Conservation (phyloP, 371 early-diverging fungal species). For the Mortierella sp. region DNA sequence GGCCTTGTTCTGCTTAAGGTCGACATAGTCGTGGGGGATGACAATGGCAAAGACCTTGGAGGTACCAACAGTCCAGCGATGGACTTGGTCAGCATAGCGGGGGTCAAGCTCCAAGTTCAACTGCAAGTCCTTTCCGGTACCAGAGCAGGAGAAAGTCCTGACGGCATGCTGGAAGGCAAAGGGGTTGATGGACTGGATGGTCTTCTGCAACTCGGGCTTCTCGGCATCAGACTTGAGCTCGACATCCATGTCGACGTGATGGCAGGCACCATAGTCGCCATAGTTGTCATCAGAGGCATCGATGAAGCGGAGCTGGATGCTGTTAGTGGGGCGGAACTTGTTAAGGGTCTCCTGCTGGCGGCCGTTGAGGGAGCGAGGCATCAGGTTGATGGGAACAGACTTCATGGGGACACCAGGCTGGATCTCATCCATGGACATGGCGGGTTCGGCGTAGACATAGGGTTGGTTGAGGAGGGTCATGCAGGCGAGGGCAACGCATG, state of each 20-base stretch:
- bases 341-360: conserved; percentile 11
- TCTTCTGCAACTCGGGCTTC: conserved; percentile 13
- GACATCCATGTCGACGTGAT: conserved; percentile 41
- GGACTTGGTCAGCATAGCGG: conserved; percentile 21
- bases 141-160: conserved; percentile 27
- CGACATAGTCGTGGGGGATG: conserved; percentile 42
- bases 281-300: conserved; percentile 20
- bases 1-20: conserved; percentile 30
- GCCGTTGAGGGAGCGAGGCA: conserved; percentile 26
- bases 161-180: conserved; percentile 41
- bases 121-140: background rate
- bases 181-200: conserved; percentile 36
- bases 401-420: conserved; percentile 34
- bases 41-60: conserved; percentile 22
- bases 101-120: conserved; percentile 28
- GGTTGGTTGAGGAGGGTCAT: conserved; percentile 6
- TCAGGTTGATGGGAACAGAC: conserved; percentile 25
- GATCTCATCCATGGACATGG: background rate
- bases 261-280: conserved; percentile 24
- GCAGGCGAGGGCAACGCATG: conserved; percentile 10
- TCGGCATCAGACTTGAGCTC: conserved; percentile 30
- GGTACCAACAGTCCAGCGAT: conserved; percentile 28
- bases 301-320: conserved; percentile 34
- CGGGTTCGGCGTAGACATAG: conserved; percentile 1
- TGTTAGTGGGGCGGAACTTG: conserved; percentile 31